These are phyloP conservation scores for Ceratobasidium theobromae DNA, from an alignment of 1,284 basidiomycete species.

Conservation along the genomic window DNA sequence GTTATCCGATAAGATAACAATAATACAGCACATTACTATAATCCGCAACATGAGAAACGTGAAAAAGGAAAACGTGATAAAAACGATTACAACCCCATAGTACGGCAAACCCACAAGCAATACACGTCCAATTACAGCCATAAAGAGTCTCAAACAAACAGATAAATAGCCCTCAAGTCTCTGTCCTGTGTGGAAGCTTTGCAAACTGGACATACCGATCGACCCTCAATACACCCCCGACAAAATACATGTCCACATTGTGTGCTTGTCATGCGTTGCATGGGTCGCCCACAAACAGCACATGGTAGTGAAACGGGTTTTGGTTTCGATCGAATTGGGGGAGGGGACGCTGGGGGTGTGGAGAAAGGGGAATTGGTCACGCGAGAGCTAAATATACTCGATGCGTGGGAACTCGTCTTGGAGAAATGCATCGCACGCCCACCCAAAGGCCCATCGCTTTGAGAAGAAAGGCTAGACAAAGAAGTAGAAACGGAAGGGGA, in stretches of 20 bases:
- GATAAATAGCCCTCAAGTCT: conserved; percentile 25
- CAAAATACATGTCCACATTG: conserved; percentile 27
- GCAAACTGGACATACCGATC: conserved; percentile 8
- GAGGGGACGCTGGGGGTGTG: conserved; percentile 25
- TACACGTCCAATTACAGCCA: background rate
- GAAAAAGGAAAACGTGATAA: background rate
- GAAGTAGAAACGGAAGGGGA: background rate
- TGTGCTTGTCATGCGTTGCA: conserved; percentile 26
- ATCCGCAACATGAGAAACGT: background rate
- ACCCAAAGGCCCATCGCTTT: background rate
- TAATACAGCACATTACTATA: conserved; percentile 11
- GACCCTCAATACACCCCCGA: conserved; percentile 15
- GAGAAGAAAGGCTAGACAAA: background rate
- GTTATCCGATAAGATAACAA: too few relatives aligned
- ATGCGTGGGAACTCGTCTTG: conserved; percentile 7
- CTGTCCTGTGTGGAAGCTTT: background rate
- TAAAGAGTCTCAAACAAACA: background rate
- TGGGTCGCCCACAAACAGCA: conserved; percentile 15
- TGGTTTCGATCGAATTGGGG: background rate
- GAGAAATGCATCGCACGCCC: background rate
- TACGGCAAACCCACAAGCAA: background rate
- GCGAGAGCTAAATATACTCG: conserved; percentile 22
- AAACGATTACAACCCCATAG: background rate
- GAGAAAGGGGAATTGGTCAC: background rate
- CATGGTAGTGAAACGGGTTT: background rate